Percentiles rank a stretch among this genome's conserved stretches.
Evolutionary conservation across 495 filamentous ascomycete species (phyloP).

Genomic region (Tuber indicum): DNA sequence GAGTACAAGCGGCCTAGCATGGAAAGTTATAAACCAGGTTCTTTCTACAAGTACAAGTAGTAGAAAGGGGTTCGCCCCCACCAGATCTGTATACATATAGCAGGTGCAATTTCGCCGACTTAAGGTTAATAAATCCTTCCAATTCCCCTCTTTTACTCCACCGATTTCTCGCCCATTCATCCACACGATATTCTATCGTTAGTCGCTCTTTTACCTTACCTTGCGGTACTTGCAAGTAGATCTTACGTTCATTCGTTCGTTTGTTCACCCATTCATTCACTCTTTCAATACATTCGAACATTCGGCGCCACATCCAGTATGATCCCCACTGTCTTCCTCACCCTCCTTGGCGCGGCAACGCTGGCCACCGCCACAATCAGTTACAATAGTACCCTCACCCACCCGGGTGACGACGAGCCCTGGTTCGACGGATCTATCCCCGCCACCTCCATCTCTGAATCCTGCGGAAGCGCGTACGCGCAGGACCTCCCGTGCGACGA

Average conservation of each 20-base stretch:
- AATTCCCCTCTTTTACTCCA: neutral
- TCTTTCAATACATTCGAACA: neutral
- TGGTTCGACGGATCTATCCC: conserved; percentile 5
- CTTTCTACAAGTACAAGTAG: too few species aligned
- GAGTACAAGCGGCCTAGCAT: neutral
- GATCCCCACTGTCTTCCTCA: neutral
- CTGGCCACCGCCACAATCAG: conserved; percentile 11
- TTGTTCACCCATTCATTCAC: conserved; percentile 6
- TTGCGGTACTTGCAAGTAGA: neutral
- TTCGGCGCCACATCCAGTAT: neutral
- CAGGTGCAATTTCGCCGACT: neutral
- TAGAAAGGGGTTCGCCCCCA: neutral
- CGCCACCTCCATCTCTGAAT: conserved; percentile 1
- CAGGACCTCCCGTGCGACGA: conserved; percentile 8
- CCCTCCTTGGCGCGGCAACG: conserved; percentile 8
- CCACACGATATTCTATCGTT: neutral
- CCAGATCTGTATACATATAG: neutral
- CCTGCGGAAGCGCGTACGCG: conserved; percentile 8
- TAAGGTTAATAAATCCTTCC: neutral
- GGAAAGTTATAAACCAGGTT: neutral
- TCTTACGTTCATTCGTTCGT: neutral
- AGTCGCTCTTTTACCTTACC: neutral
- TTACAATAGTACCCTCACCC: conserved; percentile 9
- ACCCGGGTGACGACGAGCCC: neutral
- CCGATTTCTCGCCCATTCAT: neutral